phyloP scores from a whole-genome alignment of 768 basidiomycete species.

The Naganishia onofrii region DNA sequence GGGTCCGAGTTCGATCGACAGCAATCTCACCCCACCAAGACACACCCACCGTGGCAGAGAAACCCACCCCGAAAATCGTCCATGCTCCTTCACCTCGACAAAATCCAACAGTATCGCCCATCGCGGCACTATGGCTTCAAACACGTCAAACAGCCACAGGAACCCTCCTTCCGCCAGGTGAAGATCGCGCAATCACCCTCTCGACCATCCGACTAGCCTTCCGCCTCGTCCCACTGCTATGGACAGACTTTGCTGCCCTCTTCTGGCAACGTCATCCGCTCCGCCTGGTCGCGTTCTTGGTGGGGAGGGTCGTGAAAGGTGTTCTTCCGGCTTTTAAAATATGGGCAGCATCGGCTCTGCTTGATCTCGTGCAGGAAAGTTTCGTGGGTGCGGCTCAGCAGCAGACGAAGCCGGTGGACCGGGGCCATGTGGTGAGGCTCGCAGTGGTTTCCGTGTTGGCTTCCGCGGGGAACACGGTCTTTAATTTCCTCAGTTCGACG shows the following conservation, averaged over 20 bases:
- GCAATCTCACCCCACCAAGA: background rate
- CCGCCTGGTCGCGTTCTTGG: slow-evolving; percentile 30
- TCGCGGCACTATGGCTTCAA: slow-evolving; percentile 10
- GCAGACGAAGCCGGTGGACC: background rate
- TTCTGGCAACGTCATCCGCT: slow-evolving; percentile 31
- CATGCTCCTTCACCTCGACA: background rate
- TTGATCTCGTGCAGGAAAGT: slow-evolving; percentile 39
- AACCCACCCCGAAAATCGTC: background rate
- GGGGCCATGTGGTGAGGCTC: slow-evolving; percentile 25
- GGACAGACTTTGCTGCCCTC: slow-evolving; percentile 28
- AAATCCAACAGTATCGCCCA: background rate
- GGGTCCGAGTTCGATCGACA: background rate
- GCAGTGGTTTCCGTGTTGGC: slow-evolving; percentile 26
- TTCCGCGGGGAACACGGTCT: slow-evolving; percentile 29
- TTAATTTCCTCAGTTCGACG: slow-evolving; percentile 15
- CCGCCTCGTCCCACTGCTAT: slow-evolving; percentile 31
- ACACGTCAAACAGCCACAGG: background rate
- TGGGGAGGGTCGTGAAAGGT: slow-evolving; percentile 32
- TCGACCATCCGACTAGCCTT: slow-evolving; percentile 33
- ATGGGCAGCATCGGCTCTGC: slow-evolving; percentile 35
- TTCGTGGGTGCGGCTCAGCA: slow-evolving; percentile 25
- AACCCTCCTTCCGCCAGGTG: slow-evolving; percentile 25
- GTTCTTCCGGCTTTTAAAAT: slow-evolving; percentile 37
- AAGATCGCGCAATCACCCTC: slow-evolving; percentile 35
- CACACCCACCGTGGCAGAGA: background rate